Base-by-base conservation (phyloP, 2,329 filamentous ascomycete genomes). In the Cladosporium sp. region DNA sequence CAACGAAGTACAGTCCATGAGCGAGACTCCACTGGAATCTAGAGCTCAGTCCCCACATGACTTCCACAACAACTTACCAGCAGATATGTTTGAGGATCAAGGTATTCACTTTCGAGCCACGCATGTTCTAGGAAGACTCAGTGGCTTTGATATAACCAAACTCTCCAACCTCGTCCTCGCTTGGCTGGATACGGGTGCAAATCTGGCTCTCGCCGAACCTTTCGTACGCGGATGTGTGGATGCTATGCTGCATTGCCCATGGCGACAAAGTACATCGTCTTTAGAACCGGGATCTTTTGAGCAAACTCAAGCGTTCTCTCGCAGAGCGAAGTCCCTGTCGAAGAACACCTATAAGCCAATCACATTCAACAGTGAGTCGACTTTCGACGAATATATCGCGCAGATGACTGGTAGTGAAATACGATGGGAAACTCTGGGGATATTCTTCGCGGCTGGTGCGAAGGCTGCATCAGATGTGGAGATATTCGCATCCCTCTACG, bases 341-440 rank as follows among this genome's bases (percentile, higher is more conserved):
- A 22, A 20, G 13, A 51, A 45, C 42, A 44, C 49, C 11, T 41
- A 37, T 32, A 40, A 38, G 19, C 27, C 27, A 20, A 48, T 48
- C 3, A 37, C 13, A 4, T 18, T 48, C 13, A 41, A 36, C 5
- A 37, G 17, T 7, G 20, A 34, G 18, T 41, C 37, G 13, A 48
- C 49, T 34, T 36, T 54, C 19, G 34, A 50, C 24, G 36, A 50
- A 19, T 22, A 52, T 42, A 32, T 43, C 13, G 18, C 41, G 20
- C 36, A 53, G 18, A 40, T 51, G 36, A 36, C 39, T n/a, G 38
- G 47, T 41, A 19, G 36, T 42, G 29, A 54, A 62, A 11, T 67
- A 17, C 45, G 71, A 9, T 73, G 71, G 70, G 71, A 73, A 42
- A 68, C 68, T 1, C 43, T 74, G 1, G 70, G 68, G 1, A 59